These are phyloP conservation scores for Oidium heveae DNA, from an alignment of 2,329 filamentous ascomycete species.

Conservation along the genomic window DNA sequence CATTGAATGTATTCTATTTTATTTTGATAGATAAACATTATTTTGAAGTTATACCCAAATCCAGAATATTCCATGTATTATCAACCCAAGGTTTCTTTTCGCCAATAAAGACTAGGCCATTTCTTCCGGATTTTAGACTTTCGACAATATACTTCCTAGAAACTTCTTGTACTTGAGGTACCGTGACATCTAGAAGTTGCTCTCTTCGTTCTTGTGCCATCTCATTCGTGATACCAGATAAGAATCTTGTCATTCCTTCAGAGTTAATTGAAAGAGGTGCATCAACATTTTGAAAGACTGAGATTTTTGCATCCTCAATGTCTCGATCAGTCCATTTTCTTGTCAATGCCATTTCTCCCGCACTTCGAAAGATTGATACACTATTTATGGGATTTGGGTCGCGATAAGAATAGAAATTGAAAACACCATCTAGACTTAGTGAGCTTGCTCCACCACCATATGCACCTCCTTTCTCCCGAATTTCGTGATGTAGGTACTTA, in stretches of 20 bases:
- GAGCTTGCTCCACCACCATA: constrained; percentile 84
- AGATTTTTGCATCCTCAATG: constrained; percentile 86
- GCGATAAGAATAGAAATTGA: constrained; percentile 90
- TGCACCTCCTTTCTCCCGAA: constrained; percentile 88
- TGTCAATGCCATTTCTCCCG: constrained; percentile 61
- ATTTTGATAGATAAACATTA: not conserved
- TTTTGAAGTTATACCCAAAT: constrained; percentile 33
- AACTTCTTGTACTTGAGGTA: constrained; percentile 52
- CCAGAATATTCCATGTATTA: constrained; percentile 45
- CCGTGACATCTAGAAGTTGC: constrained; percentile 63
- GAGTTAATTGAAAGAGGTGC: constrained; percentile 67
- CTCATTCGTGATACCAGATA: constrained; percentile 61
- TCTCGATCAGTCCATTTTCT: constrained; percentile 62
- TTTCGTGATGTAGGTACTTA: constrained; percentile 90
- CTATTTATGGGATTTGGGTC: constrained; percentile 88
- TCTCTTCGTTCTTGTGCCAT: constrained; percentile 74
- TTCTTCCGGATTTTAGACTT: constrained; percentile 29
- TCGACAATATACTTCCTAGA: constrained; percentile 66
- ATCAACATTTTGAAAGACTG: constrained; percentile 77
- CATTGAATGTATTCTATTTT: too few species aligned
- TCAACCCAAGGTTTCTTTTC: constrained; percentile 63
- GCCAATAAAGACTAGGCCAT: constrained; percentile 50
- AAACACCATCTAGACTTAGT: constrained; percentile 54
- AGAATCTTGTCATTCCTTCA: constrained; percentile 68
- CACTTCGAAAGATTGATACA: constrained; percentile 57